Evolutionary conservation across 805 yeast genomes (phyloP).

Genomic region (Grigorovia transvaalensis): DNA sequence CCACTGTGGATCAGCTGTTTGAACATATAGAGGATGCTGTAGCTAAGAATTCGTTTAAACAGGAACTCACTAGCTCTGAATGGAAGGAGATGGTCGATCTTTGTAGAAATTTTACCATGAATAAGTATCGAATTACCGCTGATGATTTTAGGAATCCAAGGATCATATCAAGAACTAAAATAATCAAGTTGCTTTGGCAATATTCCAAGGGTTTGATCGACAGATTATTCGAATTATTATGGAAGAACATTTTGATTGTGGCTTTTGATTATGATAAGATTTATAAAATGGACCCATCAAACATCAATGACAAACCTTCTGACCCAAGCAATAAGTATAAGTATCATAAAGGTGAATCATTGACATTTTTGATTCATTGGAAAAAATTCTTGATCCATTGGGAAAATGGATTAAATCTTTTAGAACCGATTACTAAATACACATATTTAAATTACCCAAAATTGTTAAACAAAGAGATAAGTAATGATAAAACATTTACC

Average conservation of each 20-base stretch:
- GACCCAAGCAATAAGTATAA: not conserved
- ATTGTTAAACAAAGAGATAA: slow-evolving; percentile 3
- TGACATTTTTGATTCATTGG: not conserved
- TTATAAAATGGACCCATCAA: not conserved
- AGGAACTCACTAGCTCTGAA: not conserved
- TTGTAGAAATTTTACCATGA: not conserved
- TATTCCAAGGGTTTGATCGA: not conserved
- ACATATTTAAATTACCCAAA: slow-evolving; percentile 6
- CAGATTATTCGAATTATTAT: not conserved
- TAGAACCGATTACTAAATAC: slow-evolving; percentile 8
- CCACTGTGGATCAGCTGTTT: not conserved
- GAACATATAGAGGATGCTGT: not conserved
- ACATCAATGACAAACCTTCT: no score
- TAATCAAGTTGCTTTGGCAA: not conserved
- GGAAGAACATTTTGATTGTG: not conserved
- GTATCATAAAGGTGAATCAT: not conserved
- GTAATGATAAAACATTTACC: slow-evolving; percentile 3
- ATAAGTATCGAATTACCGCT: not conserved
- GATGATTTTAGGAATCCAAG: not conserved
- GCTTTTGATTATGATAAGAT: not conserved
- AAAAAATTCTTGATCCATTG: not conserved
- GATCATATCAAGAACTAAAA: not conserved
- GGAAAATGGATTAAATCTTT: not conserved
- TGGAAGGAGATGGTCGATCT: not conserved
- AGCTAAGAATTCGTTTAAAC: no score